phyloP scores from a whole-genome alignment of 345 rosid species.

The Moricandia moricandioides region DNA sequence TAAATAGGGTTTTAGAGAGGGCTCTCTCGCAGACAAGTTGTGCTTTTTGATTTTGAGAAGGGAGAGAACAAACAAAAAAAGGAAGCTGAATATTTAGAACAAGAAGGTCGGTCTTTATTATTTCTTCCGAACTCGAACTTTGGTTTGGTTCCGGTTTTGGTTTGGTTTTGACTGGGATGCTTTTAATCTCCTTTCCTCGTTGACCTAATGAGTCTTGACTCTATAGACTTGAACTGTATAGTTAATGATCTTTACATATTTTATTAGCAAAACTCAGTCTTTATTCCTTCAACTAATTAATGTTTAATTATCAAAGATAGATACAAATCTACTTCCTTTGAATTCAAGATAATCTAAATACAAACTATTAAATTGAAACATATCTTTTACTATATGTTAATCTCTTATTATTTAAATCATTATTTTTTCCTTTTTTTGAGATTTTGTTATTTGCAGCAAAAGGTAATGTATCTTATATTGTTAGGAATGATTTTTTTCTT shows the following conservation, averaged over 20 bases:
- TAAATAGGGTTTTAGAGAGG: conserved; percentile 38
- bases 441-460: neutral
- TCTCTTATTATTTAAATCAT: neutral
- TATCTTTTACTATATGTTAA: neutral
- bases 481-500: neutral
- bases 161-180: neutral
- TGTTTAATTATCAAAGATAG: neutral
- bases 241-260: neutral
- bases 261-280: neutral
- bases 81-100: neutral
- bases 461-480: neutral
- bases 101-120: neutral
- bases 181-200: neutral
- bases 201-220: neutral
- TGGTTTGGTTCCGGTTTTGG: neutral
- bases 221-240: neutral
- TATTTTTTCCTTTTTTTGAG: neutral
- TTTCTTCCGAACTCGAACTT: neutral
- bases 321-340: neutral
- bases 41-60: neutral
- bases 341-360: neutral
- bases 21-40: conserved; percentile 5
- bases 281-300: neutral
- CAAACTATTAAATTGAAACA: neutral
- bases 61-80: neutral